Conservation (phyloP, 2,329 filamentous ascomycete genomes). For the Stagonosporopsis chrysanthemi region DNA sequence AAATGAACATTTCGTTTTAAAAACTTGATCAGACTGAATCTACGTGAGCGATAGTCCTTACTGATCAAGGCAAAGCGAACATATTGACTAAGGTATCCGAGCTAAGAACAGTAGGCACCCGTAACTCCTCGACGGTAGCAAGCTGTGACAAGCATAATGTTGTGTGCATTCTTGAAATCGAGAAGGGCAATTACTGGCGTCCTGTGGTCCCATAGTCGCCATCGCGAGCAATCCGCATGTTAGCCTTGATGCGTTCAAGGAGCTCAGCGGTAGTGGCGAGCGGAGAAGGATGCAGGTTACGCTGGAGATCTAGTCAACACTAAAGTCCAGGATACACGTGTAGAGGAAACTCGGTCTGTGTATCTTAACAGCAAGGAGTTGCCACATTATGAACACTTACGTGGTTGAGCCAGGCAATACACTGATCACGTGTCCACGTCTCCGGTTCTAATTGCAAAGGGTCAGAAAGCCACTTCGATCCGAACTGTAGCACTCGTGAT, state of each 20-base stretch:
- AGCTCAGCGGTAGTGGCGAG: slow-evolving; percentile 69
- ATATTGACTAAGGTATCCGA: slow-evolving; percentile 4
- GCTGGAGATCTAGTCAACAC: slow-evolving; percentile 53
- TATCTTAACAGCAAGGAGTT: too few species aligned
- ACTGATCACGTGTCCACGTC: slow-evolving; percentile 80
- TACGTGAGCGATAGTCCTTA: not conserved
- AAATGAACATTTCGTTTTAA: not conserved
- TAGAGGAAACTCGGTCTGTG: not conserved
- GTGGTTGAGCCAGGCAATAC: slow-evolving; percentile 79
- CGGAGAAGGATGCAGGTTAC: slow-evolving; percentile 67
- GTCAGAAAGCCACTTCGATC: not conserved
- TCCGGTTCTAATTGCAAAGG: slow-evolving; percentile 61
- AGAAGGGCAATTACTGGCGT: not conserved
- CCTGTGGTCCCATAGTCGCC: slow-evolving; percentile 12
- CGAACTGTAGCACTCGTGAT: not conserved
- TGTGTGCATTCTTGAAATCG: too few species aligned
- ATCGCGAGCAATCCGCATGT: slow-evolving; percentile 60
- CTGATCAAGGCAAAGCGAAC: too few species aligned
- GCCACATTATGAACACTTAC: slow-evolving; percentile 61
- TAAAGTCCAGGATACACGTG: not conserved
- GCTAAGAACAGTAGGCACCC: not conserved
- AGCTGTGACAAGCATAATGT: not conserved
- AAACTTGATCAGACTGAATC: not conserved
- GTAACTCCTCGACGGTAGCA: not conserved
- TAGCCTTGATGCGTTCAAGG: slow-evolving; percentile 72